A percentile compares a stretch with the other conserved stretches of the same genome.
phyloP scores from a whole-genome alignment of 805 yeast genomes.

The Barnettozyma vustinii region DNA sequence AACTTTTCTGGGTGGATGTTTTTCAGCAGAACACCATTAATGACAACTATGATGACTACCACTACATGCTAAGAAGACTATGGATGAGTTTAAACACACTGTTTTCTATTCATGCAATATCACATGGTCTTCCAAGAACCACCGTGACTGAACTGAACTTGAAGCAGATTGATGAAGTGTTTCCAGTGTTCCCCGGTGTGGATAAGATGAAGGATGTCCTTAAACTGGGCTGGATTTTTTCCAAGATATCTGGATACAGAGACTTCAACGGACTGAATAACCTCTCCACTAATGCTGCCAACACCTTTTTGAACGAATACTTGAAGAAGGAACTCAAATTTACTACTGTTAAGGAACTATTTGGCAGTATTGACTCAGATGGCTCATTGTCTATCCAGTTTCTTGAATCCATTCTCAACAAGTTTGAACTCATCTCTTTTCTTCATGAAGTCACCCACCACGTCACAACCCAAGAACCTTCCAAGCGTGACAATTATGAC shows the following conservation, averaged over 20 bases:
- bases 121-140: slow-evolving; percentile 43
- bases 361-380: neutral
- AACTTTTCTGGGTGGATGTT: slow-evolving; percentile 24
- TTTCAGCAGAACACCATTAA: slow-evolving; percentile 8
- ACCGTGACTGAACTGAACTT: slow-evolving; percentile 18
- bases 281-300: neutral
- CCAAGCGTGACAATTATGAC: slow-evolving; percentile 12
- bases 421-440: slow-evolving; percentile 33
- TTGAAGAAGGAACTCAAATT: slow-evolving; percentile 2
- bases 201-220: slow-evolving; percentile 21
- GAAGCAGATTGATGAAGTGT: slow-evolving; percentile 18
- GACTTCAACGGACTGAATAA: slow-evolving; percentile 3
- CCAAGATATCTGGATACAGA: slow-evolving; percentile 16
- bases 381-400: slow-evolving; percentile 20
- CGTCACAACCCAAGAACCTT: neutral
- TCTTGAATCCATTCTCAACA: slow-evolving; percentile 28
- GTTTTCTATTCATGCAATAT: slow-evolving; percentile 47
- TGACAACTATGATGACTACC: slow-evolving; percentile 21
- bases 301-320: slow-evolving; percentile 1
- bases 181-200: slow-evolving; percentile 15
- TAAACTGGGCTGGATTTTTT: slow-evolving; percentile 22
- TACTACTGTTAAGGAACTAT: neutral
- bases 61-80: slow-evolving; percentile 33
- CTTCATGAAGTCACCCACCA: slow-evolving; percentile 29
- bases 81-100: slow-evolving; percentile 42